These are phyloP conservation scores for Lachnellula arida DNA, from an alignment of 2,329 filamentous ascomycete genomes.

Conservation along the genomic window DNA sequence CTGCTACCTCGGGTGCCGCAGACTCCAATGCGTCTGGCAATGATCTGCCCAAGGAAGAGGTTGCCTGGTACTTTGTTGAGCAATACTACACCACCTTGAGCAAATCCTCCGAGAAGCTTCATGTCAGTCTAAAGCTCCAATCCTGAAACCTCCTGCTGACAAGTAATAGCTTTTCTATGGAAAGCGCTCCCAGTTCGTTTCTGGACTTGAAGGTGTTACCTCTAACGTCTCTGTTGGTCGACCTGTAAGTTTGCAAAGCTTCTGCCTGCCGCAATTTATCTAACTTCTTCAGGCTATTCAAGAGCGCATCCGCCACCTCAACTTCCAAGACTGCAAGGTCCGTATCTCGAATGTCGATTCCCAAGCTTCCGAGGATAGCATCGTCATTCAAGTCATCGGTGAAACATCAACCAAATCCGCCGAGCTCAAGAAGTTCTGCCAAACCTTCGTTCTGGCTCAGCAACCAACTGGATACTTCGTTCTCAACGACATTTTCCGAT, in stretches of 20 bases:
- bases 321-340: conserved; percentile 97
- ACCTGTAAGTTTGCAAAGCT: conserved; percentile 55
- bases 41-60: conserved; percentile 77
- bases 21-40: conserved; percentile 34
- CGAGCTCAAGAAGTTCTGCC: conserved; percentile 91
- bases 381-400: conserved; percentile 96
- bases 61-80: conserved; percentile 99
- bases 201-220: conserved; percentile 84
- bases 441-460: conserved; percentile 94
- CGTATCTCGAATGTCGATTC: conserved; percentile 97
- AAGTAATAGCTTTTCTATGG: conserved; percentile 76
- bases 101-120: conserved; percentile 89
- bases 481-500: conserved; percentile 95
- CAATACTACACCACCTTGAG: conserved; percentile 98
- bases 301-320: conserved; percentile 86
- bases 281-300: conserved; percentile 67
- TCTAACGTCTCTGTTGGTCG: conserved; percentile 82
- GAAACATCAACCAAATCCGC: conserved; percentile 93
- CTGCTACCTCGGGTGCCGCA: conserved; percentile 29
- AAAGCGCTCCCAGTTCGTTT: conserved; percentile 93
- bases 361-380: conserved; percentile 86
- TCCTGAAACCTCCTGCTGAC: conserved; percentile 13
- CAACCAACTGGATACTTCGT: conserved; percentile 98
- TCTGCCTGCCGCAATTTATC: background rate
- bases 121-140: conserved; percentile 45